A percentile compares a stretch with the other conserved stretches of the same genome.
Conservation (phyloP, 768 basidiomycete species). For the Fistulinella prunicolor region DNA sequence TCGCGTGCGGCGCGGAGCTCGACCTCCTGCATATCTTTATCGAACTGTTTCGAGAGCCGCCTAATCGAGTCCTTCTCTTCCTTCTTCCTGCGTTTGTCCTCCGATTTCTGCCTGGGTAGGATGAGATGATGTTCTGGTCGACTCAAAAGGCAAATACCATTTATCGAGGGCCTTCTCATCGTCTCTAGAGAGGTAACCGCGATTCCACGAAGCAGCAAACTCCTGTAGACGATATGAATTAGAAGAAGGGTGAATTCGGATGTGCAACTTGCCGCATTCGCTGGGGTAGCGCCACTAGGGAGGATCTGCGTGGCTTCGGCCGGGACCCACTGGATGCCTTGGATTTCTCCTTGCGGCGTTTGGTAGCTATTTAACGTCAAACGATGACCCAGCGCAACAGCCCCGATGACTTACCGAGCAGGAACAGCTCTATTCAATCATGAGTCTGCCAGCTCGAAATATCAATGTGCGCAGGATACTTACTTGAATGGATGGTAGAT, state of each 20-base stretch:
- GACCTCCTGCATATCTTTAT: slow-evolving; percentile 46
- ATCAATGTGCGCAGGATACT: slow-evolving; percentile 20
- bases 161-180: slow-evolving; percentile 43
- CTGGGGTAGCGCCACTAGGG: slow-evolving; percentile 59
- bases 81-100: slow-evolving; percentile 51
- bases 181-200: slow-evolving; percentile 37
- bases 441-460: slow-evolving; percentile 8
- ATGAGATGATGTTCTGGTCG: slow-evolving; percentile 12
- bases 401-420: slow-evolving; percentile 54
- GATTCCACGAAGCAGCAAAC: slow-evolving; percentile 55
- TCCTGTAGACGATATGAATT: slow-evolving; percentile 39
- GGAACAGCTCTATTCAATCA: slow-evolving; percentile 55
- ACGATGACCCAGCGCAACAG: not conserved
- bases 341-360: slow-evolving; percentile 63
- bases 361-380: slow-evolving; percentile 53
- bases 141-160: slow-evolving; percentile 37
- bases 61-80: slow-evolving; percentile 44
- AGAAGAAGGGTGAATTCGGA: slow-evolving; percentile 2
- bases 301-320: slow-evolving; percentile 63
- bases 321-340: slow-evolving; percentile 63
- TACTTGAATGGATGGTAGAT: slow-evolving; percentile 76
- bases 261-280: slow-evolving; percentile 44
- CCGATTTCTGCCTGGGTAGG: slow-evolving; percentile 43
- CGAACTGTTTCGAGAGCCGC: slow-evolving; percentile 37
- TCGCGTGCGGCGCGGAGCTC: slow-evolving; percentile 59